Conservation (phyloP, 257 asterid species). For the Gentiana dahurica region DNA sequence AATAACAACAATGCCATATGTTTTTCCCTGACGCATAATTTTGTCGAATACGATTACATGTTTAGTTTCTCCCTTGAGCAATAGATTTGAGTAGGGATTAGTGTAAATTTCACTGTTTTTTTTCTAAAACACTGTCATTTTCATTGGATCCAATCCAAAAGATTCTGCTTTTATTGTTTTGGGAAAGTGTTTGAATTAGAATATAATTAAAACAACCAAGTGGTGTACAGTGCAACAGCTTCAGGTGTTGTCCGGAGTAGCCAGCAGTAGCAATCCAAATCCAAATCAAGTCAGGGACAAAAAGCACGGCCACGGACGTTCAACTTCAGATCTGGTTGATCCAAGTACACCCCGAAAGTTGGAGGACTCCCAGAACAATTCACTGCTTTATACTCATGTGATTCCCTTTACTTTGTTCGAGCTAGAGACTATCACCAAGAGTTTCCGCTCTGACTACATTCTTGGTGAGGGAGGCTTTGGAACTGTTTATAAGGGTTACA, state of each 20-base stretch:
- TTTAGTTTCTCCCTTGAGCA: no score
- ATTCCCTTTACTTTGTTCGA: constrained; percentile 87
- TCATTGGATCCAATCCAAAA: no score
- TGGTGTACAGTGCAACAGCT: constrained; percentile 61
- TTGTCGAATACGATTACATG: no score
- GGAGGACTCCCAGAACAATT: constrained; percentile 70
- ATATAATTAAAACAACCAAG: constrained; percentile 3
- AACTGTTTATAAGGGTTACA: constrained; percentile 94
- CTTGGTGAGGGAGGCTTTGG: constrained; percentile 99
- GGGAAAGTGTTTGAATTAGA: no score
- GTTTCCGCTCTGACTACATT: constrained; percentile 97
- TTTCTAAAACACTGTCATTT: no score
- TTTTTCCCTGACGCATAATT: no score
- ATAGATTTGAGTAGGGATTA: no score
- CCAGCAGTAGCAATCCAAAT: constrained; percentile 34
- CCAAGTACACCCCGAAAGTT: constrained; percentile 72
- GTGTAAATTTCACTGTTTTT: no score
- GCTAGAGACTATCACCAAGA: constrained; percentile 94
- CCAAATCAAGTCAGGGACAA: constrained; percentile 29
- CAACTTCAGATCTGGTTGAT: constrained; percentile 82
- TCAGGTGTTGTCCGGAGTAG: constrained; percentile 24
- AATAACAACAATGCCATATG: no score
- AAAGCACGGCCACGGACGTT: constrained; percentile 62
- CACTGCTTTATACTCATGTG: constrained; percentile 72
- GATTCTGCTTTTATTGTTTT: no score